phyloP scores from a whole-genome alignment of 345 rosid genomes.

The Rubroshorea leprosula region DNA sequence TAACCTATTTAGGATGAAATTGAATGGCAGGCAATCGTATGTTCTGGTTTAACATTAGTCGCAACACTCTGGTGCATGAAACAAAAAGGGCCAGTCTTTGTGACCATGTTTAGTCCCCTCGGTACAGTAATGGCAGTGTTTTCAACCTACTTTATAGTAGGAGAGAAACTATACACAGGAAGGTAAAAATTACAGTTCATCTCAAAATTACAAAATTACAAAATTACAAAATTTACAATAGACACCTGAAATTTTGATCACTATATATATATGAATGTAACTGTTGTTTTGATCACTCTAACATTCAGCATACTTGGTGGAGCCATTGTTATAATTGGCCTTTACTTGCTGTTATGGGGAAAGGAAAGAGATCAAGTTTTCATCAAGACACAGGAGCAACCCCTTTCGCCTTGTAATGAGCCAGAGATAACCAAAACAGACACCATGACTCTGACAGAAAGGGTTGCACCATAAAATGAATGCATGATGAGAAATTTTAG shows the following conservation, averaged over 20 bases:
- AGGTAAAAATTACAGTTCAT: conserved; percentile 30
- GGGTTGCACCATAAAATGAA: no score
- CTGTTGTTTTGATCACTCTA: background rate
- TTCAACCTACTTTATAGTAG: conserved; percentile 48
- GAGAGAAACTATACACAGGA: conserved; percentile 55
- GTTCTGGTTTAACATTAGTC: conserved; percentile 36
- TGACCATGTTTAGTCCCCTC: conserved; percentile 59
- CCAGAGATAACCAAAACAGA: background rate
- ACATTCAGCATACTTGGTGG: background rate
- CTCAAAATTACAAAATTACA: background rate
- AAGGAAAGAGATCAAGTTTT: background rate
- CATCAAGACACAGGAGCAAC: background rate
- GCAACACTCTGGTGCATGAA: conserved; percentile 57
- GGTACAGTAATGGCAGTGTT: conserved; percentile 40
- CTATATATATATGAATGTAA: no score
- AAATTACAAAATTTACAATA: no score
- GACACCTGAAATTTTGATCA: no score
- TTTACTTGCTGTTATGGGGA: background rate
- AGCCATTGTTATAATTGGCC: background rate
- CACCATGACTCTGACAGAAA: conserved; percentile 28
- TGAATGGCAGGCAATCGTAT: conserved; percentile 44
- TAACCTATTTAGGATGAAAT: background rate
- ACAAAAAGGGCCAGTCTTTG: conserved; percentile 54
- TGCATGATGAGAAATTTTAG: no score
- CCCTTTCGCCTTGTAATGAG: background rate